Evolutionary conservation across 2,329 filamentous ascomycete species (phyloP).

Genomic region (Esteya vermicola): DNA sequence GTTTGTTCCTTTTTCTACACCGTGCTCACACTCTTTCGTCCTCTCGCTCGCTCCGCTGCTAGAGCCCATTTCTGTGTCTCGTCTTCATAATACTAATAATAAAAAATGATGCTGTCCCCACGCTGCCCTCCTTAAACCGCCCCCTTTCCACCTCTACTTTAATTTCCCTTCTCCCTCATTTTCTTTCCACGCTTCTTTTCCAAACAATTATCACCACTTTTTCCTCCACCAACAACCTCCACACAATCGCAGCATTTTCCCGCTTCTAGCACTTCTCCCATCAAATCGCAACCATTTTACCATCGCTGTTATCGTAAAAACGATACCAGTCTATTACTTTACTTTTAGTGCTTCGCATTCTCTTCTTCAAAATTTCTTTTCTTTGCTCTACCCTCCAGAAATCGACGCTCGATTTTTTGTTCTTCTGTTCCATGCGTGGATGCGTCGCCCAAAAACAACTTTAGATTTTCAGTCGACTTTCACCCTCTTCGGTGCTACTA

Average conservation of each 20-base stretch:
- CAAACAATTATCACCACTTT: conserved; percentile 11
- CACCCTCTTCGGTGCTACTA: too few species aligned
- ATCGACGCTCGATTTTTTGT: conserved; percentile 1
- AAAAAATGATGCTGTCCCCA: conserved; percentile 40
- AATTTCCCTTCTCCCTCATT: conserved; percentile 7
- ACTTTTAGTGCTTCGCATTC: conserved; percentile 16
- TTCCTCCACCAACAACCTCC: conserved; percentile 16
- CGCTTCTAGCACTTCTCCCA: conserved; percentile 22
- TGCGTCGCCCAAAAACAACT: background rate
- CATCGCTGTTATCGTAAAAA: conserved; percentile 19
- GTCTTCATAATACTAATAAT: conserved; percentile 11
- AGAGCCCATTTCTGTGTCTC: conserved; percentile 1
- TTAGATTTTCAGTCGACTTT: too few species aligned
- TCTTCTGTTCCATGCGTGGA: background rate
- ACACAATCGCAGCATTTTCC: conserved; percentile 10
- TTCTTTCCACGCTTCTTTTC: conserved; percentile 4
- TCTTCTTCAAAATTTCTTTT: conserved; percentile 10
- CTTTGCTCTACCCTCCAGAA: conserved; percentile 8
- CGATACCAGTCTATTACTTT: conserved; percentile 19
- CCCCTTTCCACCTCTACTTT: conserved; percentile 2
- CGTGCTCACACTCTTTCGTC: conserved; percentile 2
- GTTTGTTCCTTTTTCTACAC: conserved; percentile 14
- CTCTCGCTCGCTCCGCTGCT: conserved; percentile 2
- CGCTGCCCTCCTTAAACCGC: conserved; percentile 6
- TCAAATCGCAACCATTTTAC: conserved; percentile 18